Conservation (phyloP, 148 eudicot species). For the Persicaria maculosa region DNA sequence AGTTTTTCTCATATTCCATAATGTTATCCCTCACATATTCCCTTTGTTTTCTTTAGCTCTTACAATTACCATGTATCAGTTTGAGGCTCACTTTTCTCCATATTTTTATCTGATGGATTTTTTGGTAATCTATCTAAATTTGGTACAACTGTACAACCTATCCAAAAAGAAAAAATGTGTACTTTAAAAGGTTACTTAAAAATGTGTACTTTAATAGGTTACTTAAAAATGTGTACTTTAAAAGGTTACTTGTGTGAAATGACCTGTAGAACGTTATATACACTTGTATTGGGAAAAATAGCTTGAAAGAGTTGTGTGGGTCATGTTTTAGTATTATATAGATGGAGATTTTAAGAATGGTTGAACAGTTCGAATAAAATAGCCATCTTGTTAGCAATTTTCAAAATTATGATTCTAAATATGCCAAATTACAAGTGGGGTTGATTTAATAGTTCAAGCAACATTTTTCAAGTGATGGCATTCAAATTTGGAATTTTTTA, state of each 20-base stretch:
- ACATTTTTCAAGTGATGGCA: neutral
- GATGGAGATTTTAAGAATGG: neutral
- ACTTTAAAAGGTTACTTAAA: neutral
- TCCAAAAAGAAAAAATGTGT: neutral
- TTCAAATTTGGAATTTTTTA: neutral
- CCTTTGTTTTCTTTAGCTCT: neutral
- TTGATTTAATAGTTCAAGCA: neutral
- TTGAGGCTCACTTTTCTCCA: constrained; percentile 1
- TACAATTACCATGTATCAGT: neutral
- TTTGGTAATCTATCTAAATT: neutral
- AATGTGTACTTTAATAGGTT: too few species aligned
- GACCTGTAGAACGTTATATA: neutral
- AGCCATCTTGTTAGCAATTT: neutral
- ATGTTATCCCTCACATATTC: constrained; percentile 4
- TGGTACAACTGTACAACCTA: neutral
- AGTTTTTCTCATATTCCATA: neutral
- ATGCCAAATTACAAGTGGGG: neutral
- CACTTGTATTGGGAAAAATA: neutral
- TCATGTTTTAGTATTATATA: neutral
- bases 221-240: too few species aligned
- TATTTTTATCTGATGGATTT: neutral
- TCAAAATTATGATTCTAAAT: neutral
- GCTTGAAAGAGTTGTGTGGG: neutral
- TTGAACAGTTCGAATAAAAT: neutral
- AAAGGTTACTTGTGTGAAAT: neutral